Conservation (phyloP, 176 grass and related monocot species). For the Raddia distichophylla region DNA sequence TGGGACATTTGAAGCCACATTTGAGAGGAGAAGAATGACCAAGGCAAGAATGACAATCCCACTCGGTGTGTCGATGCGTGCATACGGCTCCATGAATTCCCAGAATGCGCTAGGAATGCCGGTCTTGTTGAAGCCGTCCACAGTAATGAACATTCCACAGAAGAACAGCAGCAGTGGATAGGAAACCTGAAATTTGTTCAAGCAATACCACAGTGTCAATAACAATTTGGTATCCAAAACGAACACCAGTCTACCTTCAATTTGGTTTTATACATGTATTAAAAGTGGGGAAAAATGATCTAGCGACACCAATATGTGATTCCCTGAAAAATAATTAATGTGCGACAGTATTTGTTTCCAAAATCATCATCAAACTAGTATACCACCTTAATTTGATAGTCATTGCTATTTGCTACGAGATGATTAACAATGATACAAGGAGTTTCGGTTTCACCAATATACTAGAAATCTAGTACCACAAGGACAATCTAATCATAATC, state of each 20-base stretch:
- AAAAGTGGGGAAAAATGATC: neutral
- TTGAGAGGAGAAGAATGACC: slow-evolving; percentile 80
- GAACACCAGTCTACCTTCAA: neutral
- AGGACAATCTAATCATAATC: neutral
- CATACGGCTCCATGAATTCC: slow-evolving; percentile 80
- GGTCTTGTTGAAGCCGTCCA: slow-evolving; percentile 92
- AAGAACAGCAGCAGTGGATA: slow-evolving; percentile 91
- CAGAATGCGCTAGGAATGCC: slow-evolving; percentile 84
- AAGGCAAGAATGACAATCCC: slow-evolving; percentile 57
- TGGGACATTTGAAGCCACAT: slow-evolving; percentile 90
- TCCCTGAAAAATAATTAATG: neutral
- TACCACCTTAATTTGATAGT: neutral
- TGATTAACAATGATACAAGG: neutral
- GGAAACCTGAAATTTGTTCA: slow-evolving; percentile 56
- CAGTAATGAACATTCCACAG: slow-evolving; percentile 97
- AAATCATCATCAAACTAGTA: neutral
- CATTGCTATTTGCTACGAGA: neutral
- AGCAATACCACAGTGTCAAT: neutral
- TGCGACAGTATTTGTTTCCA: neutral
- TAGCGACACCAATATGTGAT: neutral
- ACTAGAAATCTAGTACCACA: neutral
- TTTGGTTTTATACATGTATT: neutral
- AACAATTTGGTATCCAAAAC: neutral
- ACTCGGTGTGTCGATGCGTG: slow-evolving; percentile 53
- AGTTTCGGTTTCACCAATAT: neutral